These are phyloP conservation scores for Clathrus columnatus DNA, from an alignment of 768 basidiomycete genomes.

Conservation along the genomic window DNA sequence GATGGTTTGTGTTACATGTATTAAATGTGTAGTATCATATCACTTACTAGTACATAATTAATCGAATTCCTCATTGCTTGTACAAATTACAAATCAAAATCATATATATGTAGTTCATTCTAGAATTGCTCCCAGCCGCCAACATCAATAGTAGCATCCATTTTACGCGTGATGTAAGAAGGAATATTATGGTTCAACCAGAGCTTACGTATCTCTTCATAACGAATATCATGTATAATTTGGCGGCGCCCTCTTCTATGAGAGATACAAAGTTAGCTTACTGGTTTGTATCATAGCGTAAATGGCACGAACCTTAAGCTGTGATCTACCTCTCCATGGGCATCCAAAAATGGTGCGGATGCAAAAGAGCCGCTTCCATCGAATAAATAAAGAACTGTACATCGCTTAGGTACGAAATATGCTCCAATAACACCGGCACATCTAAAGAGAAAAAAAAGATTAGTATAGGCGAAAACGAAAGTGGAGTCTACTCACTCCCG, in stretches of 20 bases:
- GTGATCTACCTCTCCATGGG: conserved; percentile 88
- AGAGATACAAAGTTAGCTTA: neutral
- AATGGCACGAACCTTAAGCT: conserved; percentile 65
- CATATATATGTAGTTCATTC: conserved; percentile 2
- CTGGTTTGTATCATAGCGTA: neutral
- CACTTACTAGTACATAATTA: neutral
- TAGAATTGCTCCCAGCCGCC: conserved; percentile 92
- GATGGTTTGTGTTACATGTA: no score
- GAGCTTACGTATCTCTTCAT: conserved; percentile 84
- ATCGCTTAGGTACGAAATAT: conserved; percentile 88
- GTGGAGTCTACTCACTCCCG: conserved; percentile 61
- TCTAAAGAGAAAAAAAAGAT: conserved; percentile 30
- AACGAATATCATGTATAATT: conserved; percentile 72
- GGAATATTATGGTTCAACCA: conserved; percentile 92
- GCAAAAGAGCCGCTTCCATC: conserved; percentile 84
- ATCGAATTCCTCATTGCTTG: neutral
- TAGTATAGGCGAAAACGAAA: neutral
- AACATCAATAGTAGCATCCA: conserved; percentile 79
- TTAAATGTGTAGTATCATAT: neutral
- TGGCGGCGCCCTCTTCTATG: conserved; percentile 86
- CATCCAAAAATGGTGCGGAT: conserved; percentile 85
- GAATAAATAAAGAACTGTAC: conserved; percentile 82
- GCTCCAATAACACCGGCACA: conserved; percentile 86
- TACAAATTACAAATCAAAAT: neutral
- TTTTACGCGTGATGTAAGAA: conserved; percentile 77